Evolutionary conservation across 257 asterid genomes (phyloP).

Genomic region (Solanum pinnatisectum): DNA sequence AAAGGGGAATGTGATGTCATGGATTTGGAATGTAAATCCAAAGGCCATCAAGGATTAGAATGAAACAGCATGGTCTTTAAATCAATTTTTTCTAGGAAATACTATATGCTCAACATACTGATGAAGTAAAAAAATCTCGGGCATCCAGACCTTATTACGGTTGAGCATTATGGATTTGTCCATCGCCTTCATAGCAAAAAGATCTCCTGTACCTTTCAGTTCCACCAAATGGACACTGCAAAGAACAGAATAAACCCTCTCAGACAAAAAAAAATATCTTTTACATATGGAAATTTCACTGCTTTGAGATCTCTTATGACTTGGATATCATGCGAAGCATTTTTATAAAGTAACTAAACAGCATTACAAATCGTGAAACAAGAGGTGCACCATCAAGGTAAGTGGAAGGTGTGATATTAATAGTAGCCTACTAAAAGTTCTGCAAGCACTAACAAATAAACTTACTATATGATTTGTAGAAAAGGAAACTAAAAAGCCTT

Average conservation of each 20-base stretch:
- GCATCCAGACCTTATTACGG: slow-evolving; percentile 69
- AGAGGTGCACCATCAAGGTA: neutral
- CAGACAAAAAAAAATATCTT: neutral
- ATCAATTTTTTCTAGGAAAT: neutral
- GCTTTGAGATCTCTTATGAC: neutral
- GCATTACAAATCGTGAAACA: neutral
- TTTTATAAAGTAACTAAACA: neutral
- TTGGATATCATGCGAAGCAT: neutral
- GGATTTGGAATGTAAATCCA: neutral
- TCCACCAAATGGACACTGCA: slow-evolving; percentile 99
- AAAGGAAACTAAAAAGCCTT: neutral
- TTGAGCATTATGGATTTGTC: slow-evolving; percentile 86
- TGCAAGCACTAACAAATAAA: neutral
- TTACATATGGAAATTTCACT: neutral
- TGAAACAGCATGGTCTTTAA: neutral
- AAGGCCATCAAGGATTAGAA: neutral
- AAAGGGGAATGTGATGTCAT: neutral
- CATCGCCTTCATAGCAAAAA: slow-evolving; percentile 99
- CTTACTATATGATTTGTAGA: neutral
- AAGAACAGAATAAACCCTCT: neutral
- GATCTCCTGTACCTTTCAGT: slow-evolving; percentile 53
- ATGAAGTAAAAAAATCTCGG: neutral
- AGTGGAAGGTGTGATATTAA: neutral
- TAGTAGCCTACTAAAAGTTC: neutral
- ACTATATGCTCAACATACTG: neutral